Percentiles rank a stretch among this genome's conserved stretches.
phyloP scores from a whole-genome alignment of 2,329 filamentous ascomycete genomes.

The Fulvia fulva region DNA sequence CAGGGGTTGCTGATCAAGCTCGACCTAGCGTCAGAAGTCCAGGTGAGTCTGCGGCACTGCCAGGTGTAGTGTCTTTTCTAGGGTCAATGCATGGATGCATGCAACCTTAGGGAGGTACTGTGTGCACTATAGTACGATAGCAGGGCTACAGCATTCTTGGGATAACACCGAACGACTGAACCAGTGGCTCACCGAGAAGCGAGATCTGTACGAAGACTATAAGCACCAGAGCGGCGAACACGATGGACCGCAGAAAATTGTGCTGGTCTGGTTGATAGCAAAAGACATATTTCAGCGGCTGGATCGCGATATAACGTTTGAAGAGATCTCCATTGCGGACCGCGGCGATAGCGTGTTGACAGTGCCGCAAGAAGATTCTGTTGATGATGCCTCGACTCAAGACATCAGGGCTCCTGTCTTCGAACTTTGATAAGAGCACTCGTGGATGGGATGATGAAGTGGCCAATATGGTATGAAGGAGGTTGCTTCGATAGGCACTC shows the following conservation, averaged over 20 bases:
- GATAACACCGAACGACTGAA: neutral
- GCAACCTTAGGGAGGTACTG: too few relatives aligned
- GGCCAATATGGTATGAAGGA: neutral
- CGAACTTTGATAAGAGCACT: neutral
- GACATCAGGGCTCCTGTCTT: neutral
- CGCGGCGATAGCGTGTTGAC: neutral
- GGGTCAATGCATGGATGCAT: too few relatives aligned
- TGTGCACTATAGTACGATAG: too few relatives aligned
- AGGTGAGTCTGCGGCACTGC: too few relatives aligned
- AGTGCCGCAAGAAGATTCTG: neutral
- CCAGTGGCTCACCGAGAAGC: slow-evolving; percentile 7
- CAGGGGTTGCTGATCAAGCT: too few relatives aligned
- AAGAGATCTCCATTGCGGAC: neutral
- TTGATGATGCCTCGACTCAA: neutral
- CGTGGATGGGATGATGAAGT: neutral
- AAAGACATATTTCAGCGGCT: slow-evolving; percentile 2
- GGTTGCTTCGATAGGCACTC: neutral
- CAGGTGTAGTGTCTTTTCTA: too few relatives aligned
- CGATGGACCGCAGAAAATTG: neutral
- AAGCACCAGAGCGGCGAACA: neutral
- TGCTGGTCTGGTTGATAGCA: slow-evolving; percentile 7
- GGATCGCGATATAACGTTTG: slow-evolving; percentile 6
- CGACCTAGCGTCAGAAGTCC: too few relatives aligned
- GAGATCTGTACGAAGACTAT: slow-evolving; percentile 7
- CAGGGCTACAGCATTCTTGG: too few relatives aligned